Evolutionary conservation across 2,329 filamentous ascomycete genomes (phyloP), one percentile per base, ranked within the genome.

Genomic region (Phoma herbarum): DNA sequence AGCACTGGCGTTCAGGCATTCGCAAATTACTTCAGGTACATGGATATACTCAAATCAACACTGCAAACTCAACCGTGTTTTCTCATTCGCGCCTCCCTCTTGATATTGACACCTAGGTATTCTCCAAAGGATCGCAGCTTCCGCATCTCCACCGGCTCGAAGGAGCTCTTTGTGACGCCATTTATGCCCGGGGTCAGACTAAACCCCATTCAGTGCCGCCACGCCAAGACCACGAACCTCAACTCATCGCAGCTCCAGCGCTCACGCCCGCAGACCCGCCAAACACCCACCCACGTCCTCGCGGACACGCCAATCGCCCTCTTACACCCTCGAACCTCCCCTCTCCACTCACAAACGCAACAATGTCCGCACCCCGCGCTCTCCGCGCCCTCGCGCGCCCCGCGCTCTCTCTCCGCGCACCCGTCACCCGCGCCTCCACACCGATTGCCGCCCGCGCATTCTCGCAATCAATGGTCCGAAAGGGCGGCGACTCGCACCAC

Each of bases 401-500:
- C 63, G 39, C 65, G 20, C 18, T 23, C 25, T 7, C 16, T 1
- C 54, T 65, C 61, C 54, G 52, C 48, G 59, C 59, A 50, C 31
- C 31, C 31, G 14, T 35, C 31, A 11, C 31, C 16, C 31, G 31
- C 31, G 16, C 31, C 2, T n/a, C 31, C 4, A 35, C 31, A n/a
- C 31, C 31, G 6, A 3, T 33, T 7, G 14, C 12, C 3, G 16
- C 16, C 8, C 31, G 31, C 31, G 16, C 31, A 2, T 35, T 35
- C 31, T 35, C 31, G 31, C 31, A 35, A 11, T n/a, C 31, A 18
- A 20, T 20, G 48, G 49, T 57, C 44, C 57, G 59, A 22, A 9
- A 31, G 31, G 60, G 59, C 28, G 67, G 68, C 67, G 87, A 90
- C 81, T 90, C 87, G 72, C 85, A 88, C 68, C 90, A 93, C 77